Base-by-base conservation (phyloP, 2,329 filamentous ascomycete genomes). In the Capronia epimyces region DNA sequence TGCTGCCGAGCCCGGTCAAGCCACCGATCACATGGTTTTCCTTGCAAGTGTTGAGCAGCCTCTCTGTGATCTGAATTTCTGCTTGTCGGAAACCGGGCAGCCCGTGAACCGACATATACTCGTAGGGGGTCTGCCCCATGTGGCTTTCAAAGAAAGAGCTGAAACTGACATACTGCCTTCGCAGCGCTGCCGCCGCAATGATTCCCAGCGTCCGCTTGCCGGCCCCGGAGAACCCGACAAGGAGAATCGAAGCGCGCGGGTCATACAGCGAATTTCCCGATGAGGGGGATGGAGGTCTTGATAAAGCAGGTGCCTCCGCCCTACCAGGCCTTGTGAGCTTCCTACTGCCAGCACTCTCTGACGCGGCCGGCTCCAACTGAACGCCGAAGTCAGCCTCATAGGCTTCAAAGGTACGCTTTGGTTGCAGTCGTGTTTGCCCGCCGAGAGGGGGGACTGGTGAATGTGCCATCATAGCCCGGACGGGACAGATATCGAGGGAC, bases 141-240 rank as follows among this genome's bases (percentile, higher is more conserved):
- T n/a, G 12, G 13, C 86, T 78, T 36, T 83, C 76, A 59, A 91
- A 90, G 41, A 77, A 75, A 34, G 76, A 75, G 57, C 89, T 85
- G 27, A 82, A 76, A 55, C 89, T 86, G 46, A 89, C 71, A 2
- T 89, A 74, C 46, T 80, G 80, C 34, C 83, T 75, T 46, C 81
- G 79, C 65, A 86, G 81, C 43, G 84, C 83, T 6, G 82, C 82
- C 0, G 85, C 85, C 4, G 85, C 83, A 55, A 90, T 87, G 42
- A 90, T 79, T 12, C 83, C 86, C 9, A 90, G 71, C 1, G 84
- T 88, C 1, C 84, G 85, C 66, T 89, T 89, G 13, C 86, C 86
- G 3, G 83, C 81, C 9, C 86, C 86, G 12, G 84, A 80, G 49
- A 88, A 81, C 1, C 86, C 86, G 18, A 86, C 77, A 15, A 90